Evolutionary conservation across 306 rosid genomes (phyloP), one percentile per base, ranked within the genome.

Genomic region (Begonia masoniana): DNA sequence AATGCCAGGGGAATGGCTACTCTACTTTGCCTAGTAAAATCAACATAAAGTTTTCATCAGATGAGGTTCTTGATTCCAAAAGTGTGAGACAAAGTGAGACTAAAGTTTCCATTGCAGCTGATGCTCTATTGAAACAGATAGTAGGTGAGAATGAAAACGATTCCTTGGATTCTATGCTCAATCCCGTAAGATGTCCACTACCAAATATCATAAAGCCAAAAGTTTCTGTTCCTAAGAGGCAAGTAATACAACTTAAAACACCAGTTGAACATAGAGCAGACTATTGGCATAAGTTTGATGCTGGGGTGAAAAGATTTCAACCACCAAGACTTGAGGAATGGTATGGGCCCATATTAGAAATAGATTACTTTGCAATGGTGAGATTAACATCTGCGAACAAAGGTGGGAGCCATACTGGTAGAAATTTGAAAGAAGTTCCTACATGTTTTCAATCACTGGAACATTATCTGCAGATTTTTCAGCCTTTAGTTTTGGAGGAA

Each of bases 401-500:
- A 72, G 86, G 76, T 75, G 82, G 74, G 55, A 75, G 50, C 13
- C 71, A 12, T 47, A 60, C 59, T 62, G 67, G 41, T 61, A 68
- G 67, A 61, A 82, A 82, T 49, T 74, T 91, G 42, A 85, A 78
- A 71, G 85, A 82, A 74, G 85, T 91, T 73, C 97, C 97, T 63
- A 77, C 81, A 42, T 56, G 66, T 77, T 91, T 91, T 63, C 82
- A 83, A 71, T 85, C 97, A 56, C 75, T 87, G 41, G 91, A 91
- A 64, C 88, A 91, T 60, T 91, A 91, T 59, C 59, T 78, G 47
- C 81, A 74, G 66, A 91, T 78, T 54, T 89, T 89, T 68, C 79
- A 72, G 41, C 97, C 97, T 35, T 67, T 85, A 66, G 85, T 89
- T 73, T 73, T 82, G 85, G 97, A 89, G 82, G 97, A 89, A 76